A percentile compares a stretch with the other conserved stretches of the same genome.
These are phyloP conservation scores for Edaphochlamys debaryana DNA, from an alignment of 139 green algal genomes.

Conservation along the genomic window DNA sequence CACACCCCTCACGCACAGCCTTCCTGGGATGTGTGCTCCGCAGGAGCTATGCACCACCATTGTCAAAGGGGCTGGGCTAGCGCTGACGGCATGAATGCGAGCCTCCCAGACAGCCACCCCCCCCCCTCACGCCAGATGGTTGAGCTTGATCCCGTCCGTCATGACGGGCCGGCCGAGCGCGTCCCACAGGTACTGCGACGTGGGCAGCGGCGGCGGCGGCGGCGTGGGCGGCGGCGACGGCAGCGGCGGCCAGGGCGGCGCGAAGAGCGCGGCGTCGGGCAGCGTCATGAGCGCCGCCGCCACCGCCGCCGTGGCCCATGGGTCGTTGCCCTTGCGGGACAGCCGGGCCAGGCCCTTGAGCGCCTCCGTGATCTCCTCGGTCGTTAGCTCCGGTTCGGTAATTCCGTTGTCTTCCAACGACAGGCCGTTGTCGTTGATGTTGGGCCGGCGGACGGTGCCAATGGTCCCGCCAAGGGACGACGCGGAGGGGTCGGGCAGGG, in stretches of 20 bases:
- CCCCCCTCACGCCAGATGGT: background rate
- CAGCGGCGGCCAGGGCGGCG: constrained; percentile 45
- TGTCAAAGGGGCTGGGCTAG: too few relatives aligned
- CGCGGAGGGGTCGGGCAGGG: background rate
- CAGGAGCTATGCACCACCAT: too few relatives aligned
- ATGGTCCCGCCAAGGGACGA: background rate
- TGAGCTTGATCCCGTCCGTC: constrained; percentile 54
- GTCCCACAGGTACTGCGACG: constrained; percentile 60
- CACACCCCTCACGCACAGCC: too few relatives aligned
- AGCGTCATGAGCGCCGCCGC: constrained; percentile 42
- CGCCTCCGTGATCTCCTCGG: background rate
- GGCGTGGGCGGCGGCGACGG: constrained; percentile 57
- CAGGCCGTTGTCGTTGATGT: background rate
- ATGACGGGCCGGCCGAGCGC: constrained; percentile 52
- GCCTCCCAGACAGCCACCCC: too few relatives aligned
- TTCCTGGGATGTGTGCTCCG: too few relatives aligned
- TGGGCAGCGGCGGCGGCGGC: constrained; percentile 55
- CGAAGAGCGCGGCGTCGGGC: constrained; percentile 34
- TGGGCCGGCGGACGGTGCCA: background rate
- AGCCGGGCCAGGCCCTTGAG: constrained; percentile 22
- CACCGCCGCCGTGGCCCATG: background rate
- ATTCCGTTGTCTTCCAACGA: background rate
- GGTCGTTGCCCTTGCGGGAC: background rate
- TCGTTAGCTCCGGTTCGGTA: background rate
- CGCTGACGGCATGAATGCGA: too few relatives aligned